Evolutionary conservation across 495 filamentous ascomycete genomes (phyloP).

Genomic region (Neurospora pannonica): DNA sequence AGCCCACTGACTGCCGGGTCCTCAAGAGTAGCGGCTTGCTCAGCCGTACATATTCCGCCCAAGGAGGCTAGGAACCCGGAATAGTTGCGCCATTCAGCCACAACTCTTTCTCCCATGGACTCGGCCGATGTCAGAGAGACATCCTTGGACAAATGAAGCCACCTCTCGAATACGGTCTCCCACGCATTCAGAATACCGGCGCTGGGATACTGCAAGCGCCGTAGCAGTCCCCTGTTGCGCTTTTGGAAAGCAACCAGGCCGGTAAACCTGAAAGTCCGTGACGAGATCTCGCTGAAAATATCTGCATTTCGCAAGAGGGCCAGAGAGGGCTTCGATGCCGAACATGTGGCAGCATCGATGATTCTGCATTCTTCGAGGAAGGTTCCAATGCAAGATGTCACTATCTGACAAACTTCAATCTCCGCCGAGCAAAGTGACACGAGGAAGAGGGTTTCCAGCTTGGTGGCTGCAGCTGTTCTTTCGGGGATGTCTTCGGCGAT

Average conservation of each 20-base stretch:
- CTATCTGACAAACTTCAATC: conserved; percentile 50
- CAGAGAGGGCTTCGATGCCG: conserved; percentile 34
- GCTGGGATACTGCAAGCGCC: conserved; percentile 50
- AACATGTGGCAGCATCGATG: conserved; percentile 39
- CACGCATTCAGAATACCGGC: conserved; percentile 53
- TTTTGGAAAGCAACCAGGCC: conserved; percentile 60
- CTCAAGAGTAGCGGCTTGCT: conserved; percentile 42
- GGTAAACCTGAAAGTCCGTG: conserved; percentile 53
- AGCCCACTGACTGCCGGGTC: conserved; percentile 47
- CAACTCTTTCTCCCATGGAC: conserved; percentile 40
- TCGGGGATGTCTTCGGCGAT: conserved; percentile 41
- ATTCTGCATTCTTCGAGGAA: conserved; percentile 50
- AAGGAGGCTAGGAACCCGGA: conserved; percentile 57
- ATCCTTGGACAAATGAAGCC: conserved; percentile 50
- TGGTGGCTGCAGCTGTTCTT: conserved; percentile 35
- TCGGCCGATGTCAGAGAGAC: conserved; percentile 40
- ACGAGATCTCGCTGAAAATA: conserved; percentile 50
- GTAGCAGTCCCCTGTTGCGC: conserved; percentile 43
- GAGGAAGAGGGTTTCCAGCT: conserved; percentile 50
- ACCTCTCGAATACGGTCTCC: conserved; percentile 52
- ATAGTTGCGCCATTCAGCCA: conserved; percentile 57
- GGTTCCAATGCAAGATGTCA: conserved; percentile 52
- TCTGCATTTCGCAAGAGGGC: conserved; percentile 50
- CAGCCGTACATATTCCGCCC: conserved; percentile 56
- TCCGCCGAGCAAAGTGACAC: conserved; percentile 54